Evolutionary conservation across 306 rosid genomes (phyloP).

Genomic region (Quillaja saponaria): DNA sequence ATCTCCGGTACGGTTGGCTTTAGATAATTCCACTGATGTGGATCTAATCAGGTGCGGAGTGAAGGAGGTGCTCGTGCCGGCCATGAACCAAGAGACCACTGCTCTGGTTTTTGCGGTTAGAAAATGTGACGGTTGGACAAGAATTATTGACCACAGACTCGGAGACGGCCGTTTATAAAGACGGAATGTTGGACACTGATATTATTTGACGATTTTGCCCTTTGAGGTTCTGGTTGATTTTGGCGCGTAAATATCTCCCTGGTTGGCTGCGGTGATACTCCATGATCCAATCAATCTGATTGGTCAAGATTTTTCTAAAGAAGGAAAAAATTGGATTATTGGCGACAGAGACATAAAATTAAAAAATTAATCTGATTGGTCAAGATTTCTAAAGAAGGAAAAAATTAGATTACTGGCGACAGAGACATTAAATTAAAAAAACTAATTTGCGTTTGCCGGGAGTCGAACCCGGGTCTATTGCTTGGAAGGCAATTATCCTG

Average conservation of each 20-base stretch:
- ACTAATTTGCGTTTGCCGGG: conserved; percentile 46
- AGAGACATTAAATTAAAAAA: neutral
- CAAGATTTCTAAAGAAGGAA: conserved; percentile 7
- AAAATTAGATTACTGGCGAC: neutral
- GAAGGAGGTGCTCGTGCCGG: conserved; percentile 58
- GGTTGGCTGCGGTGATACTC: neutral
- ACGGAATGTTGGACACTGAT: neutral
- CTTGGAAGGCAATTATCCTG: conserved; percentile 70
- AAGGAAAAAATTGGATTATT: neutral
- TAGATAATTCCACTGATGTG: conserved; percentile 33
- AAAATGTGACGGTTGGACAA: neutral
- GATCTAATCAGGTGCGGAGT: conserved; percentile 40
- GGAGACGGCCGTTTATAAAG: neutral
- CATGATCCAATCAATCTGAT: neutral
- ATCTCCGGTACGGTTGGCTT: conserved; percentile 36
- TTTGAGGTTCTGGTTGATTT: conserved; percentile 21
- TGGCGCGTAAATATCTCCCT: conserved; percentile 41
- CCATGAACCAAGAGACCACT: conserved; percentile 38
- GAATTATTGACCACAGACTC: neutral
- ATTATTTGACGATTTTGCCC: conserved; percentile 27
- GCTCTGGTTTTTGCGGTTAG: neutral
- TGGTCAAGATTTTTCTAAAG: conserved; percentile 24
- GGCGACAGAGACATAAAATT: neutral
- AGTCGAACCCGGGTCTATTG: conserved; percentile 69
- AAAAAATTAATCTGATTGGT: conserved; percentile 11